Percentiles rank a stretch among this genome's conserved stretches.
Evolutionary conservation across 495 filamentous ascomycete genomes (phyloP).

Genomic region (Neurospora terricola): DNA sequence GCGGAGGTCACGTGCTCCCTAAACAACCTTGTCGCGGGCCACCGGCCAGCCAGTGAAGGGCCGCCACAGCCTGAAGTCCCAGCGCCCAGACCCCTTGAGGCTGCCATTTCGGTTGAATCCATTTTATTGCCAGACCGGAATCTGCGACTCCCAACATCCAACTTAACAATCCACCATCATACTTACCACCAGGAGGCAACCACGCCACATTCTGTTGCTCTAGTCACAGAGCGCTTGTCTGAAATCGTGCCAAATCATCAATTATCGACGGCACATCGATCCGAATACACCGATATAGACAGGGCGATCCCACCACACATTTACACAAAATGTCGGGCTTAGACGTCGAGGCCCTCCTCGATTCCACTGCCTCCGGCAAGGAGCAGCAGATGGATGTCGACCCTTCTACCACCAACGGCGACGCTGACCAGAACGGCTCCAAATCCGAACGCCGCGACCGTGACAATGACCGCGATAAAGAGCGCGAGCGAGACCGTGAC

Average conservation of each 20-base stretch:
- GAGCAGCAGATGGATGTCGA: constrained; percentile 20
- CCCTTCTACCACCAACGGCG: constrained; percentile 23
- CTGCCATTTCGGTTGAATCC: background rate
- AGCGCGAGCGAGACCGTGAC: constrained; percentile 35
- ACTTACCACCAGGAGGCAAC: background rate
- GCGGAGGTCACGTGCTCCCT: background rate
- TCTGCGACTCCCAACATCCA: background rate
- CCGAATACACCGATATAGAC: background rate
- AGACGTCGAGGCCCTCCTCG: constrained; percentile 88
- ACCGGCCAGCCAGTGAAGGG: background rate
- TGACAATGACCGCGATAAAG: constrained; percentile 24
- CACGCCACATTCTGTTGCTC: background rate
- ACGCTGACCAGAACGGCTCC: constrained; percentile 42
- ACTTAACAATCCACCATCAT: background rate
- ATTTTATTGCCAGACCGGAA: background rate
- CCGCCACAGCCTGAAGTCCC: background rate
- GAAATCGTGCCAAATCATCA: background rate
- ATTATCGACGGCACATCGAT: background rate
- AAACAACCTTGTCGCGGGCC: background rate
- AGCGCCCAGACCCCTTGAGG: background rate
- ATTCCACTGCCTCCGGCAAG: constrained; percentile 60
- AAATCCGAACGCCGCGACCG: constrained; percentile 26
- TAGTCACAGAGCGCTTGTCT: background rate
- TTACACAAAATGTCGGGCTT: constrained; percentile 64
- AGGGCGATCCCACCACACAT: background rate